A percentile compares a stretch with the other conserved stretches of the same genome.
Conservation (phyloP, 73 alveolate species). For the Tetrahymena thermophila region DNA sequence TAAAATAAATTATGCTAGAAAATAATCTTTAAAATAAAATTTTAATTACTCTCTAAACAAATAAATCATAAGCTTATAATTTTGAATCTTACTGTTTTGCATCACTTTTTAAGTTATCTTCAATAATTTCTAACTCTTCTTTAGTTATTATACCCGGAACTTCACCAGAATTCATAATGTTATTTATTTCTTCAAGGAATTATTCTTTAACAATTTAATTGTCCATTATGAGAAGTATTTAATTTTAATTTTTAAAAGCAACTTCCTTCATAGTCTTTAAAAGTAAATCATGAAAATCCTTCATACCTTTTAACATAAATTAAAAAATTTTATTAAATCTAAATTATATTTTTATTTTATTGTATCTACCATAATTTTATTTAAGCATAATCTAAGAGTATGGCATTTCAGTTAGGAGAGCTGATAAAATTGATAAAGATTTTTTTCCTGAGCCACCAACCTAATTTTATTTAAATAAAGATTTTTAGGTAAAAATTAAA, state of each 20-base stretch:
- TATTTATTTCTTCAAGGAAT: conserved; percentile 88
- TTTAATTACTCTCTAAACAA: conserved; percentile 71
- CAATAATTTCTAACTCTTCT: conserved; percentile 92
- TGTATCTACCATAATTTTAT: conserved; percentile 59
- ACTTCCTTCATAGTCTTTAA: conserved; percentile 61
- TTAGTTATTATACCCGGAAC: conserved; percentile 88
- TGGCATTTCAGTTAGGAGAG: conserved; percentile 68
- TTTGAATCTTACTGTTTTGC: conserved; percentile 68
- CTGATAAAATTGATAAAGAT: conserved; percentile 72
- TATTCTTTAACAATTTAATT: conserved; percentile 77
- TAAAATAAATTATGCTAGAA: no score
- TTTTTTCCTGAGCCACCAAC: conserved; percentile 84
- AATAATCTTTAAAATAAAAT: not conserved
- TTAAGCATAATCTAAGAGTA: conserved; percentile 71
- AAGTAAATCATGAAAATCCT: conserved; percentile 79
- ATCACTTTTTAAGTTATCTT: conserved; percentile 66
- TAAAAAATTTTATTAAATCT: no score
- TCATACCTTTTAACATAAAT: not conserved
- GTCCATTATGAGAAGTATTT: conserved; percentile 76
- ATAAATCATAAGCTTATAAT: conserved; percentile 64
- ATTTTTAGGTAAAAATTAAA: not conserved
- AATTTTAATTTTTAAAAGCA: conserved; percentile 74
- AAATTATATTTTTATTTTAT: no score
- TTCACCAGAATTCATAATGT: conserved; percentile 94
- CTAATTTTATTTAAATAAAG: not conserved